phyloP scores from a whole-genome alignment of 2,329 filamentous ascomycete species.

The Fonsecaea pedrosoi region DNA sequence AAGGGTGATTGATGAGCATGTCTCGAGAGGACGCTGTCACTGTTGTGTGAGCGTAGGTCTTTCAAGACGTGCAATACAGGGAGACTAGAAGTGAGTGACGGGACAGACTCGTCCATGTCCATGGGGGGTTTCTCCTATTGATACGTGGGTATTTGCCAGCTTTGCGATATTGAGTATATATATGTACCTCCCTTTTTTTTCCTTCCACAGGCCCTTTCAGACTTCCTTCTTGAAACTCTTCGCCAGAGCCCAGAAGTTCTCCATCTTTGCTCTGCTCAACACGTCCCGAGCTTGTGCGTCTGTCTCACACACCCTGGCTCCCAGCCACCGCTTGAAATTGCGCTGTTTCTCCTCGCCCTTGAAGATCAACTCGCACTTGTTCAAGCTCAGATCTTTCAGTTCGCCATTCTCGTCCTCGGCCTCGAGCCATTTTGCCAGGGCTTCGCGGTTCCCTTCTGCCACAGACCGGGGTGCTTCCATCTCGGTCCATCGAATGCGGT shows the following conservation, averaged over 20 bases:
- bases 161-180: conserved; percentile 13
- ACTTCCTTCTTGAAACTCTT: conserved; percentile 64
- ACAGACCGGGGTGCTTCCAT: conserved; percentile 72
- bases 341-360: conserved; percentile 85
- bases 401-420: conserved; percentile 76
- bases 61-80: not conserved
- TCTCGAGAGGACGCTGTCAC: not conserved
- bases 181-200: not conserved
- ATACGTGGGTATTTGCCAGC: not conserved
- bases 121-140: not conserved
- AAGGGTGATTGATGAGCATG: not conserved
- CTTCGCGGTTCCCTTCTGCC: conserved; percentile 65
- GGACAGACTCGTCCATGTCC: not conserved
- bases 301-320: conserved; percentile 83
- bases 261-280: conserved; percentile 81
- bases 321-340: conserved; percentile 85
- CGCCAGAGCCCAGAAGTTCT: conserved; percentile 91
- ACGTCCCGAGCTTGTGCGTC: conserved; percentile 86
- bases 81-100: not conserved
- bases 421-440: conserved; percentile 74
- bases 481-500: conserved; percentile 94
- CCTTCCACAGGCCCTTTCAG: not conserved
- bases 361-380: conserved; percentile 84
- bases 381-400: conserved; percentile 79
- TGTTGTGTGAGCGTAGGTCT: not conserved